A percentile compares a stretch with the other conserved stretches of the same genome.
Evolutionary conservation across 2,329 filamentous ascomycete species (phyloP).

Genomic region (Colletotrichum coccodes): DNA sequence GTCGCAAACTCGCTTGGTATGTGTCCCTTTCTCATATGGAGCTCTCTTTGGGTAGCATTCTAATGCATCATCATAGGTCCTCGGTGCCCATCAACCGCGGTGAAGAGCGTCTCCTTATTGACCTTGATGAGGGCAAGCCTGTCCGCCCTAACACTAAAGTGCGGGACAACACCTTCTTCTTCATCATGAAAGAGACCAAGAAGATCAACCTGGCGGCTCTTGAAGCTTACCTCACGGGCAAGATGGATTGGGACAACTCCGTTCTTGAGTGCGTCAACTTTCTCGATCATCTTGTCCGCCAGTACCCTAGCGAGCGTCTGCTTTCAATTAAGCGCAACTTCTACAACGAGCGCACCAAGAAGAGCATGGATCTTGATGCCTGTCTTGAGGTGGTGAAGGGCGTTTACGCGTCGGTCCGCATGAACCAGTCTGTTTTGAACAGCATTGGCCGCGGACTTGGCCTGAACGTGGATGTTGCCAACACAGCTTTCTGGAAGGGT

Average conservation of each 20-base stretch:
- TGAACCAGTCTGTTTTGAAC: constrained; percentile 65
- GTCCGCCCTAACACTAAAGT: constrained; percentile 44
- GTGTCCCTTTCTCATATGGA: constrained; percentile 34
- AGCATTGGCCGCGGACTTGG: constrained; percentile 70
- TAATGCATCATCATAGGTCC: constrained; percentile 43
- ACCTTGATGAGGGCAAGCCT: constrained; percentile 76
- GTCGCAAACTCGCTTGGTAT: constrained; percentile 87
- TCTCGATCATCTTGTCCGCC: constrained; percentile 87
- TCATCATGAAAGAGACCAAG: constrained; percentile 74
- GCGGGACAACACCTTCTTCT: constrained; percentile 61
- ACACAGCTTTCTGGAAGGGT: constrained; percentile 84
- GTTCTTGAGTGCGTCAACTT: constrained; percentile 89
- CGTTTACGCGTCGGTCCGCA: constrained; percentile 85
- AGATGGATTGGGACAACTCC: constrained; percentile 69
- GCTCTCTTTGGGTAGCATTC: background rate
- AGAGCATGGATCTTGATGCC: constrained; percentile 65
- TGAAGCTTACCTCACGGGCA: constrained; percentile 70
- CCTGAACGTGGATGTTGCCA: constrained; percentile 91
- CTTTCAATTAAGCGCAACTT: constrained; percentile 84
- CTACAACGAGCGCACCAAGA: constrained; percentile 67
- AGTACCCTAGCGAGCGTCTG: constrained; percentile 76
- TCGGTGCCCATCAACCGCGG: constrained; percentile 52
- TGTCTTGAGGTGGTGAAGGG: constrained; percentile 84
- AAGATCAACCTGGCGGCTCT: constrained; percentile 75
- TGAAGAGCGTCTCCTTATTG: constrained; percentile 68